These are phyloP conservation scores for Solanum stenotomum DNA, from an alignment of 257 asterid genomes.

Conservation along the genomic window DNA sequence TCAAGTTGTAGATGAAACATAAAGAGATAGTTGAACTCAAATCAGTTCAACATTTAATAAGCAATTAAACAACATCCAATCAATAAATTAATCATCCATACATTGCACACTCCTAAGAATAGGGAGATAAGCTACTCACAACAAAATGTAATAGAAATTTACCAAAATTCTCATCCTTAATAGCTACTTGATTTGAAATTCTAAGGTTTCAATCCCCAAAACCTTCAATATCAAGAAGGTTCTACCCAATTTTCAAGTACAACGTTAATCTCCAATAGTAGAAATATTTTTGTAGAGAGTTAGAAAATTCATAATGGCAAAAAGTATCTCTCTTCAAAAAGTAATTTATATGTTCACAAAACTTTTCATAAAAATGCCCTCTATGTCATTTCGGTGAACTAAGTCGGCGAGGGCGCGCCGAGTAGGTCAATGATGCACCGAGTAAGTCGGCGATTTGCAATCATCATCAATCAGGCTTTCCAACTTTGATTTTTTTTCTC, in stretches of 20 bases:
- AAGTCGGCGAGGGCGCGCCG: too few species aligned
- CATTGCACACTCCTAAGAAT: background rate
- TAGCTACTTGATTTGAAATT: background rate
- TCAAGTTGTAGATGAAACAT: background rate
- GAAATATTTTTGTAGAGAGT: too few species aligned
- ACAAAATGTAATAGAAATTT: background rate
- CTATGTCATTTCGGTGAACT: too few species aligned
- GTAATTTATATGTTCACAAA: too few species aligned
- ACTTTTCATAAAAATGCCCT: too few species aligned
- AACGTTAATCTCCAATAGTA: background rate
- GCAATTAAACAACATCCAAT: background rate
- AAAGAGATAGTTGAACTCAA: background rate
- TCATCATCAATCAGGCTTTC: too few species aligned
- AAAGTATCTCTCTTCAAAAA: too few species aligned
- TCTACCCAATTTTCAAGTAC: background rate
- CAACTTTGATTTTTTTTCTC: too few species aligned
- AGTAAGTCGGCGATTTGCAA: too few species aligned
- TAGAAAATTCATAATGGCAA: too few species aligned
- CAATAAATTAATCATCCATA: background rate
- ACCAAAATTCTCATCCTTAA: background rate
- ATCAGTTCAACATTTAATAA: background rate
- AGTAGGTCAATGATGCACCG: too few species aligned
- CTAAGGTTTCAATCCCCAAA: background rate
- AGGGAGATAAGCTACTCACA: background rate
- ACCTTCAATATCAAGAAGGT: background rate